Evolutionary conservation across 78 protist species (phyloP).

Genomic region (Dictyostelium intermedium): DNA sequence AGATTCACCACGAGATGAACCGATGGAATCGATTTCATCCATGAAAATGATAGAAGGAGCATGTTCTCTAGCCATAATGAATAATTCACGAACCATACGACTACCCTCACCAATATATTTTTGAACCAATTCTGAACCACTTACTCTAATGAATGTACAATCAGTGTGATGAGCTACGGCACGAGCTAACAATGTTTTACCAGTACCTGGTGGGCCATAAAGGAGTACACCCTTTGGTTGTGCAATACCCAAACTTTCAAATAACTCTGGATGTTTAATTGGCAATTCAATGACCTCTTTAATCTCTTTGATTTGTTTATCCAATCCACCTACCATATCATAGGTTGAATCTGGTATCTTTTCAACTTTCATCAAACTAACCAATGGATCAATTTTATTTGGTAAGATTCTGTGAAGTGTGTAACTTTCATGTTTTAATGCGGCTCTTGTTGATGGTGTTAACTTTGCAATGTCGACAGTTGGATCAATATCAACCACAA

Average conservation of each 20-base stretch:
- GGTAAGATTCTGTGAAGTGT: constrained; percentile 97
- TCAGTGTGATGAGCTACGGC: constrained; percentile 99
- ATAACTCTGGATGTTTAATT: constrained; percentile 99
- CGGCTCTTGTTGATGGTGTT: constrained; percentile 94
- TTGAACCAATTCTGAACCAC: constrained; percentile 99
- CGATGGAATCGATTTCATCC: constrained; percentile 99
- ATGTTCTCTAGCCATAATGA: constrained; percentile 99
- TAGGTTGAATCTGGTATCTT: constrained; percentile 99
- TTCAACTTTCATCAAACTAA: constrained; percentile 92
- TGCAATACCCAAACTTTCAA: constrained; percentile 98
- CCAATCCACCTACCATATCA: constrained; percentile 99
- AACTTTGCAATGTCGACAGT: constrained; percentile 87
- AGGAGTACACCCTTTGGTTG: constrained; percentile 98
- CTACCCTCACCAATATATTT: constrained; percentile 99
- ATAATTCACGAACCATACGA: constrained; percentile 99
- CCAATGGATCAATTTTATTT: constrained; percentile 90
- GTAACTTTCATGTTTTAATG: constrained; percentile 94
- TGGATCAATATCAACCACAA: constrained; percentile 98
- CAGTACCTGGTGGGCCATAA: constrained; percentile 99
- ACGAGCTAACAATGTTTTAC: constrained; percentile 99
- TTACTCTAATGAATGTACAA: constrained; percentile 99
- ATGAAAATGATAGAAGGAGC: constrained; percentile 99
- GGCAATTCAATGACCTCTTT: constrained; percentile 99
- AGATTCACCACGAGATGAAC: constrained; percentile 86
- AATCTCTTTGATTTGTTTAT: constrained; percentile 99